phyloP scores from a whole-genome alignment of 345 rosid genomes.

The Citrus australasica region DNA sequence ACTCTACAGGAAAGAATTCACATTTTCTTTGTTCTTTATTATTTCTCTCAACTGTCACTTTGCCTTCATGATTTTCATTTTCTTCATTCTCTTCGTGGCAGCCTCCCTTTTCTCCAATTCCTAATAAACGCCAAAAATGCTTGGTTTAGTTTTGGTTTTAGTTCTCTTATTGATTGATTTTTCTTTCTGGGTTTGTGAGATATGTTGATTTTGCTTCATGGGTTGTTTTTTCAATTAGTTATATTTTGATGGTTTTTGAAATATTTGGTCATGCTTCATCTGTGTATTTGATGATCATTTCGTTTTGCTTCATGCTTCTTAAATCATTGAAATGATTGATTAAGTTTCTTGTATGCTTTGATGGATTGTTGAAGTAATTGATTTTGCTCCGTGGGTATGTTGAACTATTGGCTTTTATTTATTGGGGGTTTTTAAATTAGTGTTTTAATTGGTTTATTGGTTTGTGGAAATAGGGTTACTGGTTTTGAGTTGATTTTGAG shows the following conservation, averaged over 20 bases:
- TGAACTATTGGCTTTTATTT: neutral
- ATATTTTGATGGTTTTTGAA: neutral
- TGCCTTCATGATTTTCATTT: neutral
- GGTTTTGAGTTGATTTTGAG: neutral
- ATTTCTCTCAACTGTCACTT: neutral
- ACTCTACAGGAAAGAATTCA: neutral
- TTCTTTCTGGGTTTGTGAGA: neutral
- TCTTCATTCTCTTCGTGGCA: neutral
- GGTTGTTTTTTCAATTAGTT: neutral
- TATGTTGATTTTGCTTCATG: neutral
- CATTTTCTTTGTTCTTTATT: neutral
- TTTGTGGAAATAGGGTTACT: neutral
- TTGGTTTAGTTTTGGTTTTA: neutral
- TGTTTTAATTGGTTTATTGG: neutral
- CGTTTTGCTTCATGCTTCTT: constrained; percentile 14
- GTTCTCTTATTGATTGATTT: constrained; percentile 6
- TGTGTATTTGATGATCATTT: constrained; percentile 4
- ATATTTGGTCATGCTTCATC: constrained; percentile 1
- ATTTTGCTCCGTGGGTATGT: constrained; percentile 10
- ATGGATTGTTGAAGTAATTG: constrained; percentile 14
- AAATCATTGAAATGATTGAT: constrained; percentile 7
- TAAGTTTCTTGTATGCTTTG: neutral
- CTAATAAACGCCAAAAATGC: neutral
- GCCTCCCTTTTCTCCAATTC: neutral
- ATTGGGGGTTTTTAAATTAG: constrained; percentile 3